Conservation (phyloP, 2,329 filamentous ascomycete species). For the Nothophaeocryptopus gaeumannii region DNA sequence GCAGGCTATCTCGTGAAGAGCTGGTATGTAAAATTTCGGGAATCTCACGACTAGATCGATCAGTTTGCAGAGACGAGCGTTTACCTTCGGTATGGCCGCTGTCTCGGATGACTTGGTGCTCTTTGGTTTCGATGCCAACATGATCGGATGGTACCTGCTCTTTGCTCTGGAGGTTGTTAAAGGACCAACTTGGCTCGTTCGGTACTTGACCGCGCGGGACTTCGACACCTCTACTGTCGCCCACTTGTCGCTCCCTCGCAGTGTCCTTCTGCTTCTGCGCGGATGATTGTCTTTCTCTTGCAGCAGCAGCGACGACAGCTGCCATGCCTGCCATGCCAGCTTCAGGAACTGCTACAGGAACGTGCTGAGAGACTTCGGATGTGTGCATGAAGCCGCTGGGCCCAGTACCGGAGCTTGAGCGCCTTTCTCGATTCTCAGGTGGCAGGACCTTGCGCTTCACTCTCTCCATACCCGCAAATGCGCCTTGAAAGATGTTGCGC, state of each 20-base stretch:
- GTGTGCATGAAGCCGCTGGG: conserved; percentile 22
- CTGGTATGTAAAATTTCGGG: conserved; percentile 21
- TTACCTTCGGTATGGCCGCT: conserved; percentile 42
- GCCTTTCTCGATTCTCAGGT: neutral
- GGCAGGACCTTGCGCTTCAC: conserved; percentile 25
- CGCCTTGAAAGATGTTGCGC: conserved; percentile 22
- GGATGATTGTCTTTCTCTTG: conserved; percentile 3
- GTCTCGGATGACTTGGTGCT: conserved; percentile 38
- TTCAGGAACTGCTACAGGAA: conserved; percentile 19
- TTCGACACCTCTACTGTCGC: too few species aligned
- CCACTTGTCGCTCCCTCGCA: neutral
- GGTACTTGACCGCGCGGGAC: neutral
- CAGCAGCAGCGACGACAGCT: conserved; percentile 7
- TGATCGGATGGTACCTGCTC: neutral
- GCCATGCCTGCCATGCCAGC: conserved; percentile 4
- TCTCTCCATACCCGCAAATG: conserved; percentile 27
- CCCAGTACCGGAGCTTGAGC: conserved; percentile 9
- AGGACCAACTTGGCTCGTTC: conserved; percentile 23
- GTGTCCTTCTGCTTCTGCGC: neutral
- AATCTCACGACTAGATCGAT: conserved; percentile 14
- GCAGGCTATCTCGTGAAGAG: conserved; percentile 30
- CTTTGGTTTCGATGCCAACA: conserved; percentile 1
- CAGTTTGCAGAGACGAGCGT: conserved; percentile 22
- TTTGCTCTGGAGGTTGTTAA: conserved; percentile 11
- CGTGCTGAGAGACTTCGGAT: conserved; percentile 27